Conservation (phyloP, 1,139 yeast species). For the Yarrowia galli region DNA sequence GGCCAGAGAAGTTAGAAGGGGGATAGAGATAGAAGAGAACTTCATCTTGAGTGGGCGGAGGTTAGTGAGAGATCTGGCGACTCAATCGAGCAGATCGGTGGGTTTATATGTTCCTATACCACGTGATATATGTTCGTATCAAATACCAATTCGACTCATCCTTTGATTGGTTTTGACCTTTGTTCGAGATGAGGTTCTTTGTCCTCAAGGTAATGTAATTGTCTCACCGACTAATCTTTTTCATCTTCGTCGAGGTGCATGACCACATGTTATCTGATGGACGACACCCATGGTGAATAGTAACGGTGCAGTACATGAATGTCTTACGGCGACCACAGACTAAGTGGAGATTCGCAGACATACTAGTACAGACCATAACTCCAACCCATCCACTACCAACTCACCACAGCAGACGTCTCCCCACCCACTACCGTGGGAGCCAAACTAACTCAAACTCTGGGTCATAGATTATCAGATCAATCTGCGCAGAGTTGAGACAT, state of each 20-base stretch:
- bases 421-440: neutral
- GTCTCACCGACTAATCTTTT: neutral
- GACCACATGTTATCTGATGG: neutral
- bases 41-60: neutral
- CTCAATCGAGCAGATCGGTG: no score
- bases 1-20: constrained; percentile 11
- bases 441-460: neutral
- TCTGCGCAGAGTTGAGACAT: constrained; percentile 1
- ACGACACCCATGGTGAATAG: no score
- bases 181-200: neutral
- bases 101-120: no score
- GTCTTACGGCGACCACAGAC: no score
- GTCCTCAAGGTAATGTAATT: neutral
- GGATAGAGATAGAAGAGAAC: neutral
- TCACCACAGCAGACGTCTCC: no score
- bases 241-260: neutral
- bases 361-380: no score
- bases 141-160: neutral
- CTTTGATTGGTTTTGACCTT: neutral
- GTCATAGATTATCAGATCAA: neutral
- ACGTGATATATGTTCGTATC: no score
- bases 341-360: no score
- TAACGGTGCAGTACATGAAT: no score
- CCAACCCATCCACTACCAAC: no score
- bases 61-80: neutral